Evolutionary conservation across 208 protist species (phyloP), one percentile per base, ranked within the genome.

Genomic region (Paratrypanosoma confusum): DNA sequence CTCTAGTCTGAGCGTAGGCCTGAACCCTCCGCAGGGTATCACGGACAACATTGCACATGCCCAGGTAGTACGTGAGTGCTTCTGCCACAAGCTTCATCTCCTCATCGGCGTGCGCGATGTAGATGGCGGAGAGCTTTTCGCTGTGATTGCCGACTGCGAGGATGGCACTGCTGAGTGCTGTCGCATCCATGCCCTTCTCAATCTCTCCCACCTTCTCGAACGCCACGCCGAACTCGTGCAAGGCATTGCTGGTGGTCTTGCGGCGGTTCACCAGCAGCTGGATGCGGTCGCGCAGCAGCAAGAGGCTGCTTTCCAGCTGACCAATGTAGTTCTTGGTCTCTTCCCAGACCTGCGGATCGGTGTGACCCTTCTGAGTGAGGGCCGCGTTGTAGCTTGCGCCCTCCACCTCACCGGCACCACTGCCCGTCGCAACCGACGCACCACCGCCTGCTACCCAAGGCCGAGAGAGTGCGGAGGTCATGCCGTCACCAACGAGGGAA

Each of bases 61-160:
- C 82, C 8, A 65, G 51, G 58, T 90, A 86, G 45, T 85, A 95
- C 45, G 67, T 73, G 3, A 92, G 57, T 13, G 73, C 83, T 49
- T 86, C 80, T 23, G 86, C 79, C 2, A 95, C 67, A 23, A 82
- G 59, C 18, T 64, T 65, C 13, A 47, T 71, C 29, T 79, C 71
- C 39, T 70, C 61, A 25, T 83, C 56, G 13, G 74, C 78, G 44
- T 92, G 78, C 22, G 76, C 65, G 21, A 35, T 51, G 41, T 85
- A 82, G 14, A 76, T 57, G 1, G 42, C 41, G 0, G 65, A 53
- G 5, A 90, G 59, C 23, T 66, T 44, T 24, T 77, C 64, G 27
- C 65, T 71, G 57, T 73, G 69, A 35, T 84, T 50, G 5, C 74
- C 68, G 11, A 92, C 61, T 0, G 57, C 49, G 18, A 70, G 48